Percentiles rank a stretch among this genome's conserved stretches.
phyloP scores from a whole-genome alignment of 2,329 filamentous ascomycete genomes.

The Decorospora gaudefroyi region DNA sequence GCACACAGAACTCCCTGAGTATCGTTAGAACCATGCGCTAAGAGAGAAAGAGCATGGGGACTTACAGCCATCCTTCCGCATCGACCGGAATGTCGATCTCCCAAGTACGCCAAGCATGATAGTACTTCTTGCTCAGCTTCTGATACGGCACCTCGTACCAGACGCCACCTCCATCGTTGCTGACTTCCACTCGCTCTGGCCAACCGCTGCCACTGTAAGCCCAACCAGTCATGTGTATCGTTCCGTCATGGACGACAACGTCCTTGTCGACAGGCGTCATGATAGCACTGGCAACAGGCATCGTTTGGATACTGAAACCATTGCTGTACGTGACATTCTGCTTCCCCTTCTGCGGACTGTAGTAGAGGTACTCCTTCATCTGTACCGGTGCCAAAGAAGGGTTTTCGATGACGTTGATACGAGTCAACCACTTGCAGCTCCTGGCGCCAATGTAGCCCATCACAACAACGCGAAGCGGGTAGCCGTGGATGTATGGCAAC shows the following conservation, averaged over 20 bases:
- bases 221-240: conserved; percentile 59
- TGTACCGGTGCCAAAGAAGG: conserved; percentile 66
- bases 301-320: conserved; percentile 71
- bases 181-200: conserved; percentile 66
- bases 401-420: conserved; percentile 63
- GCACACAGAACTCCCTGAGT: conserved; percentile 47
- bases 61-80: conserved; percentile 52
- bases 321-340: conserved; percentile 64
- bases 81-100: conserved; percentile 63
- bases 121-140: conserved; percentile 65
- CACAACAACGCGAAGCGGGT: conserved; percentile 65
- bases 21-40: conserved; percentile 1
- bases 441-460: conserved; percentile 69
- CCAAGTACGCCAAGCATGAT: conserved; percentile 69
- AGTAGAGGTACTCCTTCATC: conserved; percentile 69
- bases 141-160: conserved; percentile 67
- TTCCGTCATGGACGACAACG: conserved; percentile 64
- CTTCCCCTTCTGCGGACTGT: conserved; percentile 69
- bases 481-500: conserved; percentile 68
- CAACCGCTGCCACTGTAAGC: conserved; percentile 53
- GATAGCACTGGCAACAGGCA: conserved; percentile 70
- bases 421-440: conserved; percentile 66
- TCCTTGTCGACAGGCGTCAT: conserved; percentile 66
- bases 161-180: conserved; percentile 63
- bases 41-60: not conserved